Conservation (phyloP, 139 green algal species). For the Desmodesmus armatus region DNA sequence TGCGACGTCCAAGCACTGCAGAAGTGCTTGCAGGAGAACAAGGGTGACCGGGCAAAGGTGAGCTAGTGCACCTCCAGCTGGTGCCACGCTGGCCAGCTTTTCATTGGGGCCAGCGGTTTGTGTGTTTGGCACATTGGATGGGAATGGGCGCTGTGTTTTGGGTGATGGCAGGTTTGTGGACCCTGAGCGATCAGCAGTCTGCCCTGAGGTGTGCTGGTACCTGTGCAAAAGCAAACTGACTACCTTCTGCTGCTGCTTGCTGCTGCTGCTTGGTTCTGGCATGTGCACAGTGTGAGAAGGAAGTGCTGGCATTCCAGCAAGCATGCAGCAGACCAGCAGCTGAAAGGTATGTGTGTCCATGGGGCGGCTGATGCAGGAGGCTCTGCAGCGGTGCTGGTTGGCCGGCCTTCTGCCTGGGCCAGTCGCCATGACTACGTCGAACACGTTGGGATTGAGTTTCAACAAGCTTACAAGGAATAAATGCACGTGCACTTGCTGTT, state of each 20-base stretch:
- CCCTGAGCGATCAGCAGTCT: neutral
- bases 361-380: too few relatives aligned
- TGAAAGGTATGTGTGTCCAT: too few relatives aligned
- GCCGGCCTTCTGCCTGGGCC: too few relatives aligned
- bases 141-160: neutral
- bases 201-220: neutral
- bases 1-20: slow-evolving; percentile 31
- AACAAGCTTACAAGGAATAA: too few relatives aligned
- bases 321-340: slow-evolving; percentile 21
- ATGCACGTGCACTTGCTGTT: too few relatives aligned
- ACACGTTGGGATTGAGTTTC: too few relatives aligned
- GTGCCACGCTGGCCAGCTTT: neutral
- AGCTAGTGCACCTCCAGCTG: neutral
- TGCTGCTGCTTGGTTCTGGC: neutral
- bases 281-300: slow-evolving; percentile 40
- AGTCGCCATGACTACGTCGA: too few relatives aligned
- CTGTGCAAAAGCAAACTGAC: neutral
- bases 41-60: slow-evolving; percentile 32
- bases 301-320: slow-evolving; percentile 35
- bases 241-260: neutral
- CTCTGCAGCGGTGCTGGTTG: too few relatives aligned
- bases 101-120: neutral
- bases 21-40: slow-evolving; percentile 39
- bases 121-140: neutral
- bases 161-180: too few relatives aligned